A percentile compares a stretch with the other conserved stretches of the same genome.
Evolutionary conservation across 106 monocot species (phyloP).

Genomic region (Triglochin maritima): DNA sequence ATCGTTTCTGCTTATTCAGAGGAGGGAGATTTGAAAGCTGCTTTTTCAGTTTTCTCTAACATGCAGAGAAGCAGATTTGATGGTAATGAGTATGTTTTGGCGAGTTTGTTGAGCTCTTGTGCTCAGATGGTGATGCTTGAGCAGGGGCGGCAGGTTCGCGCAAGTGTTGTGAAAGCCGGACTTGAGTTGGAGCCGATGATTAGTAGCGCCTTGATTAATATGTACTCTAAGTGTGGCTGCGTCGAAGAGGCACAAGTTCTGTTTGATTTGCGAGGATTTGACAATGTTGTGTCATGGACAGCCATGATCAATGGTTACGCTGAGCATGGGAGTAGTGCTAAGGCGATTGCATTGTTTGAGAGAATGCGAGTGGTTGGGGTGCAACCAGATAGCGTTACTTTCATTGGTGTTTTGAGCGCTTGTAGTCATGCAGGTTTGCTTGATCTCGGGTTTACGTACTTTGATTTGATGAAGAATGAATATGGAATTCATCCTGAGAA

Average conservation of each 20-base stretch:
- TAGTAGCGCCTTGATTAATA: slow-evolving; percentile 48
- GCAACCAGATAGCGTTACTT: slow-evolving; percentile 41
- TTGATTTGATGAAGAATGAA: slow-evolving; percentile 37
- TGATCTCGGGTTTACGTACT: slow-evolving; percentile 52
- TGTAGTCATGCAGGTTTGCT: slow-evolving; percentile 69
- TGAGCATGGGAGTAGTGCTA: slow-evolving; percentile 48
- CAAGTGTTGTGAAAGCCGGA: slow-evolving; percentile 20
- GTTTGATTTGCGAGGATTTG: slow-evolving; percentile 19
- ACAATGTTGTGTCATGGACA: slow-evolving; percentile 71
- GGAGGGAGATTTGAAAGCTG: slow-evolving; percentile 30
- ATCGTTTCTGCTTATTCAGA: slow-evolving; percentile 53
- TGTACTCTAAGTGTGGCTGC: slow-evolving; percentile 76
- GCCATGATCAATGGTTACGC: slow-evolving; percentile 84
- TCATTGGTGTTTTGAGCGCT: slow-evolving; percentile 64
- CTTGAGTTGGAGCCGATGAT: slow-evolving; percentile 39
- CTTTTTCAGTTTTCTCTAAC: slow-evolving; percentile 33
- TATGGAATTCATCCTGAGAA: slow-evolving; percentile 37
- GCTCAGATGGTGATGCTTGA: slow-evolving; percentile 40
- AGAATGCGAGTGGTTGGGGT: slow-evolving; percentile 31
- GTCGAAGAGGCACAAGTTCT: slow-evolving; percentile 33
- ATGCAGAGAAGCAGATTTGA: slow-evolving; percentile 29
- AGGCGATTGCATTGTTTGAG: slow-evolving; percentile 59
- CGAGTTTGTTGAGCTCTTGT: slow-evolving; percentile 62
- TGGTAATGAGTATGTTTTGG: slow-evolving; percentile 47
- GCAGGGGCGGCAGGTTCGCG: slow-evolving; percentile 56